Evolutionary conservation across 768 basidiomycete species (phyloP).

Genomic region (Leccinum ochraceum): DNA sequence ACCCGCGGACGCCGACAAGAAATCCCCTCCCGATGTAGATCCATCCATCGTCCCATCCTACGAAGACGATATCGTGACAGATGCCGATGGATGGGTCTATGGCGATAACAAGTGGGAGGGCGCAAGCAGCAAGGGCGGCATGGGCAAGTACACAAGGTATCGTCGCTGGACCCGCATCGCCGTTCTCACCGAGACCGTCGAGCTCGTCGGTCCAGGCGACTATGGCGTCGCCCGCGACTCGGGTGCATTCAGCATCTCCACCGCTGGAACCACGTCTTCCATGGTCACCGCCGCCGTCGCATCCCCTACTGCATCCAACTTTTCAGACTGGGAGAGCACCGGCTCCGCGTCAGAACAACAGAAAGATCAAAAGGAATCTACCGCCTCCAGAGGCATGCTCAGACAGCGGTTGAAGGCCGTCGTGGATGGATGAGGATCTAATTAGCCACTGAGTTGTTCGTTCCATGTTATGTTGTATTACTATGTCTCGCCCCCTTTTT

Average conservation of each 20-base stretch:
- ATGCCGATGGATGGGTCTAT: conserved; percentile 91
- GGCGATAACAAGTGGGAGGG: conserved; percentile 96
- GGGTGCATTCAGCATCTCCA: conserved; percentile 19
- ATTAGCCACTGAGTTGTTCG: conserved; percentile 13
- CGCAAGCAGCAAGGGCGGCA: conserved; percentile 70
- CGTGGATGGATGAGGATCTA: conserved; percentile 27
- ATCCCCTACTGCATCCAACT: conserved; percentile 32
- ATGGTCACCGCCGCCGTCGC: conserved; percentile 26
- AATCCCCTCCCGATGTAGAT: conserved; percentile 28
- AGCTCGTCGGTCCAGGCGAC: conserved; percentile 46
- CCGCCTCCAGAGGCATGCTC: conserved; percentile 19
- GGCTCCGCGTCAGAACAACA: conserved; percentile 25
- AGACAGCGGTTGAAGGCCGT: conserved; percentile 34
- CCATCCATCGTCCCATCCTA: conserved; percentile 33
- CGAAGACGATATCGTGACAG: conserved; percentile 63
- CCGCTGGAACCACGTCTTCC: conserved; percentile 17
- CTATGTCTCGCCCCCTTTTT: neutral
- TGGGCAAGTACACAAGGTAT: conserved; percentile 91
- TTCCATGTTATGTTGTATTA: conserved; percentile 27
- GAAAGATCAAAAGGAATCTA: conserved; percentile 21
- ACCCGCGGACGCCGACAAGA: conserved; percentile 26
- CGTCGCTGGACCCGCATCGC: conserved; percentile 88
- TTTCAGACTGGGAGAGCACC: conserved; percentile 33
- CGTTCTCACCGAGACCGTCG: conserved; percentile 69
- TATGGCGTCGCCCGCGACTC: conserved; percentile 33